Percentiles rank a stretch among this genome's conserved stretches.
Conservation (phyloP, 1,284 basidiomycete genomes). For the Hemileia vastatrix region DNA sequence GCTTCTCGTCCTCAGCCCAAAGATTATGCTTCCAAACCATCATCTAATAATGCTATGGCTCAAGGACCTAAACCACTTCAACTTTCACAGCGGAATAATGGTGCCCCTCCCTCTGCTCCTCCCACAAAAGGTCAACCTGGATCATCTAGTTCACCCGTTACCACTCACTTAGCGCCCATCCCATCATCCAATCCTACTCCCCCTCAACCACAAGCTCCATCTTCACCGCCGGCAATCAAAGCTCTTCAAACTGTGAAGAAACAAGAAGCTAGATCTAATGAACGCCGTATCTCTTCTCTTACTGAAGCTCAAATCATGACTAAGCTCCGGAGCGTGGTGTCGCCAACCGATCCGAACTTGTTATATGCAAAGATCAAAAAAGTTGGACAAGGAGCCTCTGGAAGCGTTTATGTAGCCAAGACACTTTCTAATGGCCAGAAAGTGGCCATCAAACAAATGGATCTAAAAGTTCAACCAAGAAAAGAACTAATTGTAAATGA, state of each 20-base stretch:
- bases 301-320: slow-evolving; percentile 98
- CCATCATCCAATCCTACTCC: no score
- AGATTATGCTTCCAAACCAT: neutral
- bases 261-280: slow-evolving; percentile 50
- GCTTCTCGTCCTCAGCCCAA: neutral
- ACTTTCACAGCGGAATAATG: slow-evolving; percentile 31
- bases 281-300: slow-evolving; percentile 86
- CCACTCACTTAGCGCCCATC: no score
- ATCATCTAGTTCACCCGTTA: neutral
- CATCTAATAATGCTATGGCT: neutral
- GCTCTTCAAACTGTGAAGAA: slow-evolving; percentile 68
- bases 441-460: slow-evolving; percentile 99
- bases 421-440: slow-evolving; percentile 74
- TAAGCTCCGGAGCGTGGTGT: slow-evolving; percentile 82
- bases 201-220: slow-evolving; percentile 46
- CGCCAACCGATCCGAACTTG: slow-evolving; percentile 71
- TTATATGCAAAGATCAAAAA: slow-evolving; percentile 97
- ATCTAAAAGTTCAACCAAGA: slow-evolving; percentile 83
- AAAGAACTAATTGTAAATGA: slow-evolving; percentile 99
- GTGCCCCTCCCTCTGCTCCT: slow-evolving; percentile 39
- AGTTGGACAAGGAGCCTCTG: slow-evolving; percentile 95
- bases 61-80: slow-evolving; percentile 28
- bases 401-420: slow-evolving; percentile 98
- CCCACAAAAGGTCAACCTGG: neutral
- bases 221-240: slow-evolving; percentile 53